A percentile compares a stretch with the other conserved stretches of the same genome.
Evolutionary conservation across 2,329 filamentous ascomycete genomes (phyloP).

Genomic region (Harringtonia lauricola): DNA sequence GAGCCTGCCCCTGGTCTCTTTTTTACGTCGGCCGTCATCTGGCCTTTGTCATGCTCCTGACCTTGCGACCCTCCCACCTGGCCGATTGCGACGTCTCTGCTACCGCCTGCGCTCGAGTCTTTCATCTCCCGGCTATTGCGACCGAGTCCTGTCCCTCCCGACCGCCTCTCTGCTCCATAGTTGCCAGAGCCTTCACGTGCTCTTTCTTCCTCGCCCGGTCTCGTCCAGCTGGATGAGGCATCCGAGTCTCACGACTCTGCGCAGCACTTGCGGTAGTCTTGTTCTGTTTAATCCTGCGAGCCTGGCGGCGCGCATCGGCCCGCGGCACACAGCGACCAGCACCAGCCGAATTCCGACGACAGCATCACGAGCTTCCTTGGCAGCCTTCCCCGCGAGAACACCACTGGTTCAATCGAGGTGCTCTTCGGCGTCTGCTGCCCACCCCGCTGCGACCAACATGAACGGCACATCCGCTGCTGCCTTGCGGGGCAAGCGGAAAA

Average conservation of each 20-base stretch:
- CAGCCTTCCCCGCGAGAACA: too few relatives aligned
- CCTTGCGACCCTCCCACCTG: too few relatives aligned
- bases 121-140: too few relatives aligned
- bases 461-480: slow-evolving; percentile 11
- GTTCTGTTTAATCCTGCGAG: background rate
- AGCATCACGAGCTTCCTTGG: background rate
- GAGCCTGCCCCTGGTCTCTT: background rate
- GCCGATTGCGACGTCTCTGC: too few relatives aligned
- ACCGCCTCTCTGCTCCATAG: background rate
- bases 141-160: background rate
- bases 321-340: too few relatives aligned
- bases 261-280: slow-evolving; percentile 10
- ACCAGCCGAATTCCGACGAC: background rate
- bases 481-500: slow-evolving; percentile 16
- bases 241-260: slow-evolving; percentile 9
- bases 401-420: background rate
- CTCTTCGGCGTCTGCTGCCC: background rate
- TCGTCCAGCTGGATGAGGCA: slow-evolving; percentile 10
- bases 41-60: background rate
- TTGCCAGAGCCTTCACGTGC: background rate
- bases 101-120: too few relatives aligned
- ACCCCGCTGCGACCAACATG: slow-evolving; percentile 8
- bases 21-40: background rate
- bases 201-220: background rate
- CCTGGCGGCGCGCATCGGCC: background rate